Percentiles rank a stretch among this genome's conserved stretches.
These are phyloP conservation scores for Eucalyptus leucophloia DNA, from an alignment of 345 rosid species.

Conservation along the genomic window DNA sequence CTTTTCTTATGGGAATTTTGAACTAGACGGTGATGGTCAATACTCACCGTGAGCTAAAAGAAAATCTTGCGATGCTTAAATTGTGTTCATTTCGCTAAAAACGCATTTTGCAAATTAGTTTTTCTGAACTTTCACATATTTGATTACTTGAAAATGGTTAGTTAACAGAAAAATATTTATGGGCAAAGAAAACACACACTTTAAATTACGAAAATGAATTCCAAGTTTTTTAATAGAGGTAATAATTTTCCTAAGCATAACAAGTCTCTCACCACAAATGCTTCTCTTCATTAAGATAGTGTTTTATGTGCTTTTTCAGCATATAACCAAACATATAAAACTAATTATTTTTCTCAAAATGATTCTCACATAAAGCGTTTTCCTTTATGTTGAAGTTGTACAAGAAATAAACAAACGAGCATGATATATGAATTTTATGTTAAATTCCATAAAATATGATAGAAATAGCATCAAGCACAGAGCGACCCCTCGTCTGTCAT, in stretches of 20 bases:
- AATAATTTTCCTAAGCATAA: neutral
- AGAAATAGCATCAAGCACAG: neutral
- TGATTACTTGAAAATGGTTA: rapidly evolving
- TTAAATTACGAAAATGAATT: neutral
- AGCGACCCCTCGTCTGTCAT: neutral
- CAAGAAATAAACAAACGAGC: neutral
- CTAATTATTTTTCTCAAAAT: neutral
- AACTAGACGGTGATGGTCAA: too few species aligned
- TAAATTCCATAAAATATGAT: rapidly evolving
- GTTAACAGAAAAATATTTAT: neutral
- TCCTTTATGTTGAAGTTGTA: neutral
- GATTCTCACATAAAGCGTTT: neutral
- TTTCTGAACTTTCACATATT: neutral
- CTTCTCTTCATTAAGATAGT: neutral
- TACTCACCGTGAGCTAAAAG: too few species aligned
- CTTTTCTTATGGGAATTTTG: neutral
- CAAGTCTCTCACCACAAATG: neutral
- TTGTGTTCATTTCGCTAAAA: rapidly evolving
- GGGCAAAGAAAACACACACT: neutral
- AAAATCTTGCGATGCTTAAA: too few species aligned
- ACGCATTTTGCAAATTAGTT: neutral
- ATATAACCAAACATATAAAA: neutral
- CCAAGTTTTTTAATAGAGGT: neutral
- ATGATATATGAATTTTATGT: neutral
- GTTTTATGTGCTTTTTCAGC: neutral